Base-by-base conservation (phyloP, 169 alveolate genomes). In the Miamiensis avidus region DNA sequence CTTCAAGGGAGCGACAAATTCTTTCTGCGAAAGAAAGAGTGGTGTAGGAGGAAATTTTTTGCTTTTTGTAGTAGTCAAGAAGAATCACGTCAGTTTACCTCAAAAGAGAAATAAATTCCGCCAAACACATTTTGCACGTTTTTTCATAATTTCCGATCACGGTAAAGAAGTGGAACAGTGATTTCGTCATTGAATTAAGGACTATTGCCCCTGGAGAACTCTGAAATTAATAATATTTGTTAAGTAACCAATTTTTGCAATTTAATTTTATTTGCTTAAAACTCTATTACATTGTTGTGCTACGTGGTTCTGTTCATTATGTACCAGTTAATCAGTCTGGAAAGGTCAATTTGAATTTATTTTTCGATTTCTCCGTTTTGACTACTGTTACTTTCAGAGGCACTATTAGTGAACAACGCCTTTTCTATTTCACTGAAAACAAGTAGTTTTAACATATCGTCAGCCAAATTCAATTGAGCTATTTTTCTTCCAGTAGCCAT, bases 1-100 rank as follows among this genome's bases (percentile, higher is more conserved):
- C 64, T 33, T 77, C 82, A 25, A 77, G 33, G n/a, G 64, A 77
- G 1, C 33, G 28, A 33, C 74, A 77, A 33, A 69, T 69, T 33
- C 64, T 77, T 11, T 77, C 82, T 0, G 82, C 69, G 69, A 49
- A 49, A 20, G 69, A 49, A 49, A 49, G 69, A 20, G 69, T 49
- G 4, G 69, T 49, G 69, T 49, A 49, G 20, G 69, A 49, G 69
- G 69, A 49, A 49, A 49, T 49, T 49, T 49, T 49, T 49, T 49
- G 69, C 20, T 49, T 49, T 49, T 49, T 49, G 69, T 49, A 49
- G 69, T 11, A 49, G 20, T 49, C 69, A 11, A 49, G 69, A 11
- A 49, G 20, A 49, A 49, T 49, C 20, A 11, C 26, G 69, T 49
- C 69, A 11, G 69, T 49, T 4, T 4, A 49, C 20, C 20, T 49